phyloP scores from a whole-genome alignment of 495 filamentous ascomycete genomes.

The Podospora fimiseda region DNA sequence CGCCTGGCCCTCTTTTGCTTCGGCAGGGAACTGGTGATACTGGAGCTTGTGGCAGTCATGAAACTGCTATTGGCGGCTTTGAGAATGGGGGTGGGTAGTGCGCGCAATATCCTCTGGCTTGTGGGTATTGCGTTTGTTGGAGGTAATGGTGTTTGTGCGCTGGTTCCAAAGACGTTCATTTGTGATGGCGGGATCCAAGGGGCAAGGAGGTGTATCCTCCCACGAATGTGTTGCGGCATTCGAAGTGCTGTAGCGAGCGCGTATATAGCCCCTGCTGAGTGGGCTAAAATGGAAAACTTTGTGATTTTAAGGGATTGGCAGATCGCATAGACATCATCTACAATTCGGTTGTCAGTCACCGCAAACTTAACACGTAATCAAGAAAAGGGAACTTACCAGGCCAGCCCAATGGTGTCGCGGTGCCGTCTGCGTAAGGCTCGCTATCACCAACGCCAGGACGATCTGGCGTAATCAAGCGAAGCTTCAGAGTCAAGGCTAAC shows the following conservation, averaged over 20 bases:
- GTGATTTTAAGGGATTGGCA: constrained; percentile 89
- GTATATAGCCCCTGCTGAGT: constrained; percentile 96
- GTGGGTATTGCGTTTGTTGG: constrained; percentile 83
- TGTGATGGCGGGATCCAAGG: constrained; percentile 99
- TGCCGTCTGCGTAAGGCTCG: constrained; percentile 70
- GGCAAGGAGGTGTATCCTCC: constrained; percentile 88
- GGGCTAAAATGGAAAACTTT: constrained; percentile 96
- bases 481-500: constrained; percentile 77
- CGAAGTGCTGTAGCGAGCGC: constrained; percentile 91
- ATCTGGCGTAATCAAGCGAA: constrained; percentile 90
- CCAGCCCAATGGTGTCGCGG: constrained; percentile 85
- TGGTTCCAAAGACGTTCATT: constrained; percentile 71
- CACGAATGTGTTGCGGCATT: constrained; percentile 92
- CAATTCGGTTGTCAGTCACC: constrained; percentile 1
- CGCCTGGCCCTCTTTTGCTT: constrained; percentile 52
- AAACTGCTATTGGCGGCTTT: constrained; percentile 93
- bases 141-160: constrained; percentile 56
- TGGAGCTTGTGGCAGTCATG: constrained; percentile 85
- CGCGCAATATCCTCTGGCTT: constrained; percentile 82
- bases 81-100: constrained; percentile 83
- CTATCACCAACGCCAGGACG: constrained; percentile 92
- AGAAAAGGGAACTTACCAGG: constrained; percentile 57
- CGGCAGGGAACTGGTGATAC: constrained; percentile 73
- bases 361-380: constrained; percentile 17
- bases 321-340: constrained; percentile 92